Evolutionary conservation across 257 asterid species (phyloP).

Genomic region (Solanum sitiens): DNA sequence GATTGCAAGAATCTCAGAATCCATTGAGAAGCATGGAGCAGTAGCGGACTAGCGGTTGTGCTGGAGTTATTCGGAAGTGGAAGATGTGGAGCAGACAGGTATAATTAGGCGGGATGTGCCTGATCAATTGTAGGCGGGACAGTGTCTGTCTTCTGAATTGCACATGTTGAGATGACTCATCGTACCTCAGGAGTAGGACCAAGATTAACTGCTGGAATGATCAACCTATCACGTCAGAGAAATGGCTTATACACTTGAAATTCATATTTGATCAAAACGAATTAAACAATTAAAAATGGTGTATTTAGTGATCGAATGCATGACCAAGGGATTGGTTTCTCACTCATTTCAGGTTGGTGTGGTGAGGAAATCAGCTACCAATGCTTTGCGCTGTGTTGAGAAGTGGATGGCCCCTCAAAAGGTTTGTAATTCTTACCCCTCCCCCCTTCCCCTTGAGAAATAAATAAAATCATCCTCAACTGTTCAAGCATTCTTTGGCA

Average conservation of each 20-base stretch:
- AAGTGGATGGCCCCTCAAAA: slow-evolving; percentile 82
- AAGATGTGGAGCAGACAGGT: background rate
- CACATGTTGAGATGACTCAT: background rate
- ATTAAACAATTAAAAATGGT: background rate
- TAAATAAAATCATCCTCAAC: background rate
- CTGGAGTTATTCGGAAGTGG: background rate
- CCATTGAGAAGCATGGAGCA: background rate
- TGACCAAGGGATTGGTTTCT: background rate
- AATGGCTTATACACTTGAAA: background rate
- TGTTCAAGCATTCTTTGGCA: background rate
- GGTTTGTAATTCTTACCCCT: slow-evolving; percentile 19
- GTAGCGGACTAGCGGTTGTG: background rate
- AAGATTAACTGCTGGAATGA: background rate
- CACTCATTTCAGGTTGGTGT: slow-evolving; percentile 53
- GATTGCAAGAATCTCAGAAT: background rate
- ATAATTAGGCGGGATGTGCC: background rate
- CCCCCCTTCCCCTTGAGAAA: background rate
- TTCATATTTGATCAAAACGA: background rate
- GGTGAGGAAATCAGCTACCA: slow-evolving; percentile 53
- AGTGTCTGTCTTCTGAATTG: background rate
- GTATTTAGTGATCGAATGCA: background rate
- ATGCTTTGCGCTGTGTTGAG: slow-evolving; percentile 36
- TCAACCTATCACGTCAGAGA: background rate
- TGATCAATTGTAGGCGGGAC: background rate
- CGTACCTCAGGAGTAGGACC: background rate